phyloP scores from a whole-genome alignment of 2,329 filamentous ascomycete species.

The Fusarium nodosum region DNA sequence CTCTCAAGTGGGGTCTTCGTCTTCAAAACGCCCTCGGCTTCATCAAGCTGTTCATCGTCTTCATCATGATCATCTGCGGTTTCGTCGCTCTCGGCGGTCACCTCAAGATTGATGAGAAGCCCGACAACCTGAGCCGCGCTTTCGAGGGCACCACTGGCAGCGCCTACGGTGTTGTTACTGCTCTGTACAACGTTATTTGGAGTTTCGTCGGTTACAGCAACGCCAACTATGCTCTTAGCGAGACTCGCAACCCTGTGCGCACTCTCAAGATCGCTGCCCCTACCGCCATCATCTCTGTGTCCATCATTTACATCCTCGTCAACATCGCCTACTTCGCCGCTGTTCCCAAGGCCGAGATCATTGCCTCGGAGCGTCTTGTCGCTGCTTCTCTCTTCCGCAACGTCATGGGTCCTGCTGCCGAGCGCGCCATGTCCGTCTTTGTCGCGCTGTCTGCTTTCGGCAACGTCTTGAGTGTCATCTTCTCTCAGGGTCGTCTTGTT shows the following conservation, averaged over 20 bases:
- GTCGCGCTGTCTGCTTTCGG: conserved; percentile 77
- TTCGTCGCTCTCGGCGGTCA: conserved; percentile 73
- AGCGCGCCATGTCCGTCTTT: conserved; percentile 73
- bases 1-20: conserved; percentile 75
- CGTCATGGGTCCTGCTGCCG: conserved; percentile 66
- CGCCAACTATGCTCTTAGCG: conserved; percentile 75
- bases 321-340: conserved; percentile 77
- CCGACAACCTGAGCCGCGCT: conserved; percentile 72
- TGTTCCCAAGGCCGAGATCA: conserved; percentile 66
- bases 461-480: conserved; percentile 76
- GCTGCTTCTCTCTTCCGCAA: conserved; percentile 69
- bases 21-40: conserved; percentile 75
- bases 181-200: conserved; percentile 80
- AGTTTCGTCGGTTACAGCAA: conserved; percentile 77
- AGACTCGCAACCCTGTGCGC: conserved; percentile 74
- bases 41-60: conserved; percentile 75
- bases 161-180: conserved; percentile 76
- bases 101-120: conserved; percentile 69
- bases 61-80: conserved; percentile 74
- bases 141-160: conserved; percentile 76
- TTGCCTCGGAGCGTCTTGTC: conserved; percentile 64
- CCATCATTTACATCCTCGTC: conserved; percentile 74
- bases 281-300: conserved; percentile 69
- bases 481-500: conserved; percentile 75
- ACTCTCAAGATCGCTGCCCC: conserved; percentile 76